Conservation (phyloP, 805 yeast genomes). For the Ogataea nakhonphanomensis region DNA sequence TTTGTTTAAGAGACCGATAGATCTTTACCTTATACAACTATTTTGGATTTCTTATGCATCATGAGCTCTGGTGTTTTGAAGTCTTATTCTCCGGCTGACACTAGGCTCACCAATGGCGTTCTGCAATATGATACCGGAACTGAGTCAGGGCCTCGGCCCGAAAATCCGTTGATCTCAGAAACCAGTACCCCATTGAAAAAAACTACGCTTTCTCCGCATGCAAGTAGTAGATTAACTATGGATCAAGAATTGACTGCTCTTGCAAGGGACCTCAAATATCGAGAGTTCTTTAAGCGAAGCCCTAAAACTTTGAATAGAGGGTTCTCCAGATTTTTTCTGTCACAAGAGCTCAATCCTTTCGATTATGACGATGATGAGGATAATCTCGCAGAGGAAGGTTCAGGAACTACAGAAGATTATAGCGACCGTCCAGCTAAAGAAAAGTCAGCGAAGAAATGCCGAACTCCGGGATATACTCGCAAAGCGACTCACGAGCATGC, state of each 20-base stretch:
- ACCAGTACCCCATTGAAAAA: slow-evolving; percentile 2
- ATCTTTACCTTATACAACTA: too few species aligned
- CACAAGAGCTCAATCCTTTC: slow-evolving; percentile 54
- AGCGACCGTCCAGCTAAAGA: slow-evolving; percentile 3
- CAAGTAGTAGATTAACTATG: background rate
- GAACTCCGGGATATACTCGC: background rate
- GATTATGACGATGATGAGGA: slow-evolving; percentile 9
- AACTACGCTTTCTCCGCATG: background rate
- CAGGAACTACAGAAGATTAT: slow-evolving; percentile 9
- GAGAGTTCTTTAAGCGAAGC: slow-evolving; percentile 44
- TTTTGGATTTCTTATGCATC: too few species aligned
- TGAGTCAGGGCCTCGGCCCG: slow-evolving; percentile 3
- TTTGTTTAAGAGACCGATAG: too few species aligned
- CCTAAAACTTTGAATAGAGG: slow-evolving; percentile 43
- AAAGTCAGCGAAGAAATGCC: slow-evolving; percentile 2
- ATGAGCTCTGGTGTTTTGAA: slow-evolving; percentile 2
- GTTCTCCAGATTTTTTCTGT: slow-evolving; percentile 53
- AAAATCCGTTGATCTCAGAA: slow-evolving; percentile 3
- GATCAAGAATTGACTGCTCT: slow-evolving; percentile 40
- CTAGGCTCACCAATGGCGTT: slow-evolving; percentile 4
- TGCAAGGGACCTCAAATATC: slow-evolving; percentile 51
- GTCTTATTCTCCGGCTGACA: background rate
- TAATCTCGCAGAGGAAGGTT: slow-evolving; percentile 2
- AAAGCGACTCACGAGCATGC: slow-evolving; percentile 37
- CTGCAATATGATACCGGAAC: slow-evolving; percentile 1